Percentiles rank a stretch among this genome's conserved stretches.
Conservation (phyloP, 129 eudicot genomes). For the Artemisia tridentata region DNA sequence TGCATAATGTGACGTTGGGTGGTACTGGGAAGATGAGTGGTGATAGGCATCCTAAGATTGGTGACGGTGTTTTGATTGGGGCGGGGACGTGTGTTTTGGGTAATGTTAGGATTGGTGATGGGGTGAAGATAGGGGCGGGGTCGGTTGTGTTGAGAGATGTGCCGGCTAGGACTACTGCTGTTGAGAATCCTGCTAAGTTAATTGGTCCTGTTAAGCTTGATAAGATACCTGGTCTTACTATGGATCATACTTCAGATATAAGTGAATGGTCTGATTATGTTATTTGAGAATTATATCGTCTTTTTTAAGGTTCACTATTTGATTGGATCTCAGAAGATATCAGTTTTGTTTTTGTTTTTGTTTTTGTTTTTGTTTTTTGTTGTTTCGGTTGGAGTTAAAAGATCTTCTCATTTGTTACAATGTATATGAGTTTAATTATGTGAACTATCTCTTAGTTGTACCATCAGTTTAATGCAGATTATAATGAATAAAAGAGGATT, state of each 20-base stretch:
- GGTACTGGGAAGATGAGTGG: constrained; percentile 58
- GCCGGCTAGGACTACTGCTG: constrained; percentile 57
- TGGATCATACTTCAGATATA: constrained; percentile 92
- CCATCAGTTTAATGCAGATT: constrained; percentile 21
- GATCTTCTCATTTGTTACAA: constrained; percentile 3
- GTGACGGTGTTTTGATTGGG: constrained; percentile 71
- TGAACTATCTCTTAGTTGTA: constrained; percentile 19
- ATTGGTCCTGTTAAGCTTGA: constrained; percentile 60
- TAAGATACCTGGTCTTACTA: constrained; percentile 83
- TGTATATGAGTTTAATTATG: constrained; percentile 9
- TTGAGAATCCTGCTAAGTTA: constrained; percentile 60
- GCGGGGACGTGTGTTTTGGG: constrained; percentile 68
- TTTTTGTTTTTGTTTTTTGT: background rate
- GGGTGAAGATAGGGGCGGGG: constrained; percentile 69
- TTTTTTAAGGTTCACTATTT: constrained; percentile 7
- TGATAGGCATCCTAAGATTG: constrained; percentile 68
- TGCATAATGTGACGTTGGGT: constrained; percentile 70
- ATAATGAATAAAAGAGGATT: constrained; percentile 25
- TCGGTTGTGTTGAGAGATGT: constrained; percentile 56
- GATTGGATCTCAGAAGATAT: background rate
- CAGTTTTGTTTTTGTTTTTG: background rate
- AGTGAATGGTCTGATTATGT: constrained; percentile 79
- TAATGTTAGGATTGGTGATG: constrained; percentile 46
- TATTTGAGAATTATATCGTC: constrained; percentile 31
- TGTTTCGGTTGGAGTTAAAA: constrained; percentile 3